Evolutionary conservation across 768 basidiomycete species (phyloP).

Genomic region (Hydnomerulius pinastri): DNA sequence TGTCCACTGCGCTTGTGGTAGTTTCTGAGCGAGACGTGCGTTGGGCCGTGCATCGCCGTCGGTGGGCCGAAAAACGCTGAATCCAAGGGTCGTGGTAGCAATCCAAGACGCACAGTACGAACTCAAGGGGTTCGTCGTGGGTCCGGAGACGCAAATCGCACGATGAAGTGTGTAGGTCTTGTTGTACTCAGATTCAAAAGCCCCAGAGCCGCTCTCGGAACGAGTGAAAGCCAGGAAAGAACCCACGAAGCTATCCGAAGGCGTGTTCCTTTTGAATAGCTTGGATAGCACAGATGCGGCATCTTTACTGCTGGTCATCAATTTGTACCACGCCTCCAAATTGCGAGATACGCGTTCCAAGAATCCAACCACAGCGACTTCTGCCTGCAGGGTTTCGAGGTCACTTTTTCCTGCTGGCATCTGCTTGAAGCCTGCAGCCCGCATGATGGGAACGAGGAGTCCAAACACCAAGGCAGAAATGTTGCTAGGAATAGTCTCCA

Average conservation of each 20-base stretch:
- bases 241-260: not conserved
- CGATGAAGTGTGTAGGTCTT: not conserved
- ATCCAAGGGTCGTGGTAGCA: not conserved
- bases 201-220: not conserved
- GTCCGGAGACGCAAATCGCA: not conserved
- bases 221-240: not conserved
- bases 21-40: not conserved
- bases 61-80: not conserved
- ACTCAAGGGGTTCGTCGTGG: not conserved
- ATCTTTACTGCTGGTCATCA: not conserved
- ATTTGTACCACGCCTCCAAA: not conserved
- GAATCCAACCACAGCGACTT: not conserved
- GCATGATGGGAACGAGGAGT: not conserved
- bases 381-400: conserved; percentile 4
- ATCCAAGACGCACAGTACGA: conserved; percentile 5
- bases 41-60: not conserved
- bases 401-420: not conserved
- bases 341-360: not conserved
- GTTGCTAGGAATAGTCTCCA: not conserved
- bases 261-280: not conserved
- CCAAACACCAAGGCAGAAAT: not conserved
- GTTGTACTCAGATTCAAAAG: conserved; percentile 1
- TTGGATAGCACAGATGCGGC: not conserved
- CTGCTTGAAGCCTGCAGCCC: not conserved
- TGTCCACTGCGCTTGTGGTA: conserved; percentile 1